Conservation (phyloP, 768 basidiomycete genomes). For the Psilocybe sp. region DNA sequence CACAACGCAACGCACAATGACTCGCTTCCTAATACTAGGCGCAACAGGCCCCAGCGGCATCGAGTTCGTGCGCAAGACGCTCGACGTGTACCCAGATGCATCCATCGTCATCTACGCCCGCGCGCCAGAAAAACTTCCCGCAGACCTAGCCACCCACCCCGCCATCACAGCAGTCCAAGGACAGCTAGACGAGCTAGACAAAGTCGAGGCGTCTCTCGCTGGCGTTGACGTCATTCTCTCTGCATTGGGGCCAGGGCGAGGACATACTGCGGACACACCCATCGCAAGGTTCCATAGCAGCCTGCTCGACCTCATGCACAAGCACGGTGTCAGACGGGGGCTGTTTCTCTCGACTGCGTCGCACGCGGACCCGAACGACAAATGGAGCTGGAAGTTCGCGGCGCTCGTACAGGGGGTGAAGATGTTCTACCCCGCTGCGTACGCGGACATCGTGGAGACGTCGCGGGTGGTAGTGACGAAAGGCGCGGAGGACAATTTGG, state of each 20-base stretch:
- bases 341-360: slow-evolving; percentile 68
- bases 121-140: slow-evolving; percentile 60
- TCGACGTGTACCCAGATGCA: slow-evolving; percentile 34
- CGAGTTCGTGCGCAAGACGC: slow-evolving; percentile 52
- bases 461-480: slow-evolving; percentile 52
- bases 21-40: slow-evolving; percentile 65
- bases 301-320: slow-evolving; percentile 56
- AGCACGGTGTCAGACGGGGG: slow-evolving; percentile 51
- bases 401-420: slow-evolving; percentile 39
- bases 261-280: slow-evolving; percentile 49
- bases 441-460: slow-evolving; percentile 64
- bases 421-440: slow-evolving; percentile 51
- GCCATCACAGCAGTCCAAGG: slow-evolving; percentile 52
- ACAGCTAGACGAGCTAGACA: slow-evolving; percentile 48
- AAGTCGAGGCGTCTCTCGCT: slow-evolving; percentile 49
- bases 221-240: slow-evolving; percentile 64
- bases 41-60: slow-evolving; percentile 63
- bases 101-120: slow-evolving; percentile 62
- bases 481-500: slow-evolving; percentile 24
- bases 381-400: slow-evolving; percentile 44
- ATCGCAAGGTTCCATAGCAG: slow-evolving; percentile 57
- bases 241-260: slow-evolving; percentile 54
- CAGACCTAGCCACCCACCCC: slow-evolving; percentile 41
- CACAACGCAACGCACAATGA: slow-evolving; percentile 2
- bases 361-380: slow-evolving; percentile 59